phyloP scores from a whole-genome alignment of 164 flowering plant genomes.

The Cinnamomum chago region DNA sequence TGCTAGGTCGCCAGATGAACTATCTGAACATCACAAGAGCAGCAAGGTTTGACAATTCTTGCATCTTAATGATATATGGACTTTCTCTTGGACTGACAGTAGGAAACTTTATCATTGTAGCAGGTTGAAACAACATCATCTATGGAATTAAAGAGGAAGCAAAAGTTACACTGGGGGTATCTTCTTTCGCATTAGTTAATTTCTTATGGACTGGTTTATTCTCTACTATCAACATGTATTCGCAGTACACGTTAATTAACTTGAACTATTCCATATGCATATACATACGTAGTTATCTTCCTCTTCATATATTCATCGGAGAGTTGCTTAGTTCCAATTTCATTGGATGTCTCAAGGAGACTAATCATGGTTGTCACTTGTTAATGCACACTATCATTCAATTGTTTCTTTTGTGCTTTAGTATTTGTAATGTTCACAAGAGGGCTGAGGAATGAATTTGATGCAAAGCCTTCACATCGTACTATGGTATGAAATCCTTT shows the following conservation, averaged over 20 bases:
- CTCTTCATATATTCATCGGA: too few relatives aligned
- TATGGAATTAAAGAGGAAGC: conserved; percentile 27
- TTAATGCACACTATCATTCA: neutral
- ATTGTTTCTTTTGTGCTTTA: too few relatives aligned
- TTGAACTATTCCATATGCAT: too few relatives aligned
- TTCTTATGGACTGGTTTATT: neutral
- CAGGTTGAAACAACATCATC: conserved; percentile 20
- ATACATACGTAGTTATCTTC: too few relatives aligned
- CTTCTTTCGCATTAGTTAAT: neutral
- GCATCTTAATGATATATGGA: neutral
- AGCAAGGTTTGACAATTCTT: conserved; percentile 1
- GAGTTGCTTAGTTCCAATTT: too few relatives aligned
- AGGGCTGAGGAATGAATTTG: too few relatives aligned
- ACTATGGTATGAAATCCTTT: too few relatives aligned
- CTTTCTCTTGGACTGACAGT: neutral
- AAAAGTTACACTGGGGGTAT: conserved; percentile 69
- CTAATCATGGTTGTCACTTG: too few relatives aligned
- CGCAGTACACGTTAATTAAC: neutral
- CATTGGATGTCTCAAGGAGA: too few relatives aligned
- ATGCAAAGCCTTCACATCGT: too few relatives aligned
- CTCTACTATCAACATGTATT: neutral
- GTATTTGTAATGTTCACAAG: too few relatives aligned
- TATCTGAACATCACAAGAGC: too few relatives aligned
- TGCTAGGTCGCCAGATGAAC: neutral
- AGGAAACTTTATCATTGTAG: conserved; percentile 5